Evolutionary conservation across 768 basidiomycete genomes (phyloP), one percentile per base, ranked within the genome.

Genomic region (Amanita muscaria): DNA sequence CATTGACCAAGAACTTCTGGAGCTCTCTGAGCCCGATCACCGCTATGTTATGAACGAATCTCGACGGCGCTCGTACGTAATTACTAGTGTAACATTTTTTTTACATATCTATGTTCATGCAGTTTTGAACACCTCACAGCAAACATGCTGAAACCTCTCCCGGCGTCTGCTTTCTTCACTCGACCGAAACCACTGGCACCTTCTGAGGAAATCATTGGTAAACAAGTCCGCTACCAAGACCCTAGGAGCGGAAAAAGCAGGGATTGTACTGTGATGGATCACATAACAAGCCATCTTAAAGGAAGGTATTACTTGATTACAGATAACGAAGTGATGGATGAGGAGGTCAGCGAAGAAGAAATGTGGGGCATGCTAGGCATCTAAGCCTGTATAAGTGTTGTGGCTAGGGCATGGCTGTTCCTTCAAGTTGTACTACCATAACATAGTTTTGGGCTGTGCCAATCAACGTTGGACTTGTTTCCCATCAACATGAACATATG

Each of bases 61-160:
- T 32, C n/a, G n/a, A n/a, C n/a, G n/a, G n/a, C n/a, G n/a, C 33
- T 34, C 33, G n/a, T 34, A n/a, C n/a, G 33, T 34, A 34, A 7
- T 34, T 15, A 34, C 33, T 34, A n/a, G 33, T 34, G 33, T 34
- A 34, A 34, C 33, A 34, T 34, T 34, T 34, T 34, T 36, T 36
- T 15, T 18, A 36, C 34, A 36, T 11, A 36, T 36, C 3, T 10
- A 34, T 16, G n/a, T 36, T 36, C 34, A 8, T 36, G 34, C 34
- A 36, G 34, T 36, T 36, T 3, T 36, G 34, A 36, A 36, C 15
- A 36, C 34, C 3, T 36, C 34, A 36, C 11, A 19, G 34, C 4
- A 19, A 36, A 18, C 34, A 36, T 36, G 34, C 34, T 9, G 12
- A 15, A 10, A 34, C 33, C 33, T 34, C 33, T 14, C 16, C 34